Base-by-base conservation (phyloP, 345 rosid genomes). In the Populus simonii region DNA sequence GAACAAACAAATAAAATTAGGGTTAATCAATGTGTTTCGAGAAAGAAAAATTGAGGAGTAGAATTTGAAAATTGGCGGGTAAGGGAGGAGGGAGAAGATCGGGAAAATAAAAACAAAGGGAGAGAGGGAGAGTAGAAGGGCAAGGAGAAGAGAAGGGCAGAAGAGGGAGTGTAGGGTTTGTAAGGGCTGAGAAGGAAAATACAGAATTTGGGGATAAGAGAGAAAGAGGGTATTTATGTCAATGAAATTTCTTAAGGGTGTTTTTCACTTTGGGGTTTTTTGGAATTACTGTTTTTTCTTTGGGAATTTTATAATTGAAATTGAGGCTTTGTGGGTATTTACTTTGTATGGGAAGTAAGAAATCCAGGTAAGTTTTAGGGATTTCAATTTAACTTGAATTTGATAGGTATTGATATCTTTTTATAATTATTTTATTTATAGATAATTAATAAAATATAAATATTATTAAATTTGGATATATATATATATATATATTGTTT, bases 31-130 rank as follows among this genome's bases (percentile, higher is more conserved):
- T 33, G 38, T 17, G 55, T 13, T 13, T 31, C 0, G 73, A 6
- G 66, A 17, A 11, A 29, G 43, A n/a, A 55, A 20, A 33, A 8
- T 7, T 29, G 33, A 49, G 23, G 36, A 65, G 55, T 72, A 79
- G 13, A 73, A 74, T 79, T 79, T 74, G 70, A 79, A 79, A 79
- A 74, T 1, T 43, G 82, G 82, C 78, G 82, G 82, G 78, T 74
- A 79, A 74, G 72, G 25, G 25, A 51, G 16, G 10, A 67, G 66
- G 81, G 82, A 79, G 82, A 73, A 69, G 82, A 79, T 79, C 82
- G 82, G 82, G 41, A 77, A 74, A 70, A 7, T 29, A 36, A 43
- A 23, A 17, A 72, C 57, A 8, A 39, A 22, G 38, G 49, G 12
- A 62, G 27, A 49, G 38, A 65, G 41, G 59, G 8, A 59, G 78